Evolutionary conservation across 805 yeast species (phyloP).

Genomic region (Candida caryicola): DNA sequence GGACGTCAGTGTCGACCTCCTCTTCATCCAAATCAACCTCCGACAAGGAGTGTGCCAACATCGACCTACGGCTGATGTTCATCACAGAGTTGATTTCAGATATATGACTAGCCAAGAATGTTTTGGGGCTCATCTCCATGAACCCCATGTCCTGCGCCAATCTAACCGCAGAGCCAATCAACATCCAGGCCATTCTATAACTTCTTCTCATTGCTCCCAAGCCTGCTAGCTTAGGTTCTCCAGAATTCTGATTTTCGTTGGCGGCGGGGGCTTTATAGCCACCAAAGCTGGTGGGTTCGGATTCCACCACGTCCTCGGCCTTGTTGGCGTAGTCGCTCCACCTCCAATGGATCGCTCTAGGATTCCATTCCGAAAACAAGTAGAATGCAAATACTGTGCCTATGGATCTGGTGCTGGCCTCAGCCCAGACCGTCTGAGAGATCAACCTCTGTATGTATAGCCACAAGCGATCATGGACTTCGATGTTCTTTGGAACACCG

Average conservation of each 20-base stretch:
- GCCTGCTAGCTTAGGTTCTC: slow-evolving; percentile 59
- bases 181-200: slow-evolving; percentile 92
- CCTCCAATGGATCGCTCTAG: slow-evolving; percentile 87
- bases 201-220: slow-evolving; percentile 82
- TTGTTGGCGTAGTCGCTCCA: slow-evolving; percentile 80
- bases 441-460: slow-evolving; percentile 75
- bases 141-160: slow-evolving; percentile 84
- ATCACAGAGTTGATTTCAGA: slow-evolving; percentile 82
- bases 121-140: slow-evolving; percentile 67
- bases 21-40: slow-evolving; percentile 59
- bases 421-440: slow-evolving; percentile 91
- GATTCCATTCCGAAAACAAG: slow-evolving; percentile 92
- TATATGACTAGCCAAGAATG: slow-evolving; percentile 79
- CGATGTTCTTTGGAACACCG: slow-evolving; percentile 48
- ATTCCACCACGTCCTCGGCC: slow-evolving; percentile 39
- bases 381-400: slow-evolving; percentile 86
- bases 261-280: not conserved
- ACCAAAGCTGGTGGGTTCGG: not conserved
- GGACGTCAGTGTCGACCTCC: slow-evolving; percentile 35
- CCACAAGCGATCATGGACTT: slow-evolving; percentile 81
- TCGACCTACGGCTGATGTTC: slow-evolving; percentile 75
- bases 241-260: slow-evolving; percentile 8
- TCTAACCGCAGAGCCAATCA: slow-evolving; percentile 82
- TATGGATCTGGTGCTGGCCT: slow-evolving; percentile 79
- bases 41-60: slow-evolving; percentile 67